A percentile compares a stretch with the other conserved stretches of the same genome.
These are phyloP conservation scores for Calophaca sinica DNA, from an alignment of 306 rosid genomes.

Conservation along the genomic window DNA sequence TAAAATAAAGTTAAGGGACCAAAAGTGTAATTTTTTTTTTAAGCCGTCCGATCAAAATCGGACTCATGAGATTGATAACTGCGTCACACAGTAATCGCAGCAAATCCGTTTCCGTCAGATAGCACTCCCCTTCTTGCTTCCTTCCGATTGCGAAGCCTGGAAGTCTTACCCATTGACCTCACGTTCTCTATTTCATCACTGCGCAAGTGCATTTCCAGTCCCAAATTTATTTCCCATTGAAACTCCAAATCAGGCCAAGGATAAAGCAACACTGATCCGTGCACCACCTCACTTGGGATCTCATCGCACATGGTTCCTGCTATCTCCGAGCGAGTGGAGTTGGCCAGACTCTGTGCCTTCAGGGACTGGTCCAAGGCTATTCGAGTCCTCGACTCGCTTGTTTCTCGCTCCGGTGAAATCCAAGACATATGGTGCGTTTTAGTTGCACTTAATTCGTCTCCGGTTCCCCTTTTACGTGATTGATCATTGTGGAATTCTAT, in stretches of 20 bases:
- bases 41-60: no score
- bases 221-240: constrained; percentile 28
- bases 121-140: background rate
- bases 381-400: constrained; percentile 77
- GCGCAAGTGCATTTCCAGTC: background rate
- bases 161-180: background rate
- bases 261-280: constrained; percentile 42
- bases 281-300: constrained; percentile 46
- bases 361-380: constrained; percentile 94
- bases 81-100: no score
- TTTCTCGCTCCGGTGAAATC: constrained; percentile 62
- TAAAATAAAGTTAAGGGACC: no score
- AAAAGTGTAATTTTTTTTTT: no score
- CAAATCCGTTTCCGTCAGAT: no score
- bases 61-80: no score
- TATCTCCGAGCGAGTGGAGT: constrained; percentile 70
- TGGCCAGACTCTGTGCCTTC: constrained; percentile 76
- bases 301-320: constrained; percentile 59
- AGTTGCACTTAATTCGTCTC: constrained; percentile 22
- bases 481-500: background rate
- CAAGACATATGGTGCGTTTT: constrained; percentile 77
- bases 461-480: constrained; percentile 1
- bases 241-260: constrained; percentile 28
- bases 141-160: background rate
- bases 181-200: background rate